Evolutionary conservation across 2,329 filamentous ascomycete genomes (phyloP).

Genomic region (Talaromyces sp.): DNA sequence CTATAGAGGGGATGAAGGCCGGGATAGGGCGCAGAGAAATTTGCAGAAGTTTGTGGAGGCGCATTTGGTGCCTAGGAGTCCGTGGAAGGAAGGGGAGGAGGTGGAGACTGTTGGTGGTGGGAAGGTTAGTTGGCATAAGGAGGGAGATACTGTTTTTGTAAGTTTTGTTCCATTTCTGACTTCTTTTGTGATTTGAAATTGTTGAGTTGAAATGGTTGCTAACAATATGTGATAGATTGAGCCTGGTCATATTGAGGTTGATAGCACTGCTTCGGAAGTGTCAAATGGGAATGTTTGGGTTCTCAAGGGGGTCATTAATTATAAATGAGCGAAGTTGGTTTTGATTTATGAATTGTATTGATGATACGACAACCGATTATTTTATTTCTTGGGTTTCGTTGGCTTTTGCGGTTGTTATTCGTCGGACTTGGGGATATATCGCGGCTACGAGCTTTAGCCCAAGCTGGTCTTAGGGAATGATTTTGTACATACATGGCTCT

Average conservation of each 20-base stretch:
- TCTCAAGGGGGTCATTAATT: slow-evolving; percentile 59
- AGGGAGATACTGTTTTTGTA: slow-evolving; percentile 61
- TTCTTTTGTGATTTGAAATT: neutral
- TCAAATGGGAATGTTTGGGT: slow-evolving; percentile 90
- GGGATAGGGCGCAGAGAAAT: slow-evolving; percentile 73
- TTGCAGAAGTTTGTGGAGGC: slow-evolving; percentile 77
- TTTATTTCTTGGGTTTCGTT: neutral
- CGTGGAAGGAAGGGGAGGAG: slow-evolving; percentile 69
- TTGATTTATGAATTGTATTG: neutral
- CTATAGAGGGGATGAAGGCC: slow-evolving; percentile 72
- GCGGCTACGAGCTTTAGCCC: neutral
- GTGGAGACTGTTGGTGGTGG: slow-evolving; percentile 64
- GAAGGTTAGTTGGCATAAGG: slow-evolving; percentile 79
- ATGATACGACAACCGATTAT: neutral
- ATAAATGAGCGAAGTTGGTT: slow-evolving; percentile 23
- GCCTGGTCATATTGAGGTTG: slow-evolving; percentile 76
- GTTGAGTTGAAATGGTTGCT: neutral
- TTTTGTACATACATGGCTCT: slow-evolving; percentile 48
- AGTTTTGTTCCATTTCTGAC: slow-evolving; percentile 31
- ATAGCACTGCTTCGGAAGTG: slow-evolving; percentile 69
- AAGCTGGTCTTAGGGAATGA: slow-evolving; percentile 7
- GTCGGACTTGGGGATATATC: neutral
- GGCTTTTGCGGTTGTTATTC: neutral
- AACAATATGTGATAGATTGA: slow-evolving; percentile 44
- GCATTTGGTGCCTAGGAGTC: slow-evolving; percentile 71